A percentile compares a stretch with the other conserved stretches of the same genome.
Conservation (phyloP, 257 asterid genomes). For the Oldenlandia corymbosa region DNA sequence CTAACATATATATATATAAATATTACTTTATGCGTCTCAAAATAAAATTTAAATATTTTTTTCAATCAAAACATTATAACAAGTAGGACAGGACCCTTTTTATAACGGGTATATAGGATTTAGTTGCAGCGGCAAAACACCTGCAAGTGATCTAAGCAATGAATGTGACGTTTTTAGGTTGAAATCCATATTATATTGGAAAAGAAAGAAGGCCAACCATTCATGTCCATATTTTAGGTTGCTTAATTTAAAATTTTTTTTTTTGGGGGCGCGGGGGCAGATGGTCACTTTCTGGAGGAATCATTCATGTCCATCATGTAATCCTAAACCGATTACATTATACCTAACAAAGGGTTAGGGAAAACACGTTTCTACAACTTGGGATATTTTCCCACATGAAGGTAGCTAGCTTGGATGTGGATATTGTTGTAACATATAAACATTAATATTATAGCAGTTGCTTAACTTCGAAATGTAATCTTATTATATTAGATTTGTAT, state of each 20-base stretch:
- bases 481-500: too few relatives aligned
- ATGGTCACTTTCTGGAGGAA: not conserved
- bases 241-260: not conserved
- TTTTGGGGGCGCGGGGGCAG: not conserved
- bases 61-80: too few relatives aligned
- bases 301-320: constrained; percentile 6
- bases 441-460: too few relatives aligned
- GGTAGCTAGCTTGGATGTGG: too few relatives aligned
- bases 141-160: not conserved
- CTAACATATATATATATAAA: too few relatives aligned
- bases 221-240: not conserved
- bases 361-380: not conserved
- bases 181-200: not conserved
- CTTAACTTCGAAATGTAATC: too few relatives aligned
- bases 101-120: too few relatives aligned
- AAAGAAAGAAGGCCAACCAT: constrained; percentile 7
- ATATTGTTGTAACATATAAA: too few relatives aligned
- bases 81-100: too few relatives aligned
- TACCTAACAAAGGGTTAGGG: not conserved
- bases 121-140: constrained; percentile 11
- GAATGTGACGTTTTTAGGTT: constrained; percentile 5
- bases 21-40: too few relatives aligned
- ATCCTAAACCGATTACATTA: not conserved
- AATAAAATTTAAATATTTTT: too few relatives aligned
- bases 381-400: too few relatives aligned